Percentiles rank a stretch among this genome's conserved stretches.
Conservation (phyloP, 345 rosid species). For the Brassica cretica region DNA sequence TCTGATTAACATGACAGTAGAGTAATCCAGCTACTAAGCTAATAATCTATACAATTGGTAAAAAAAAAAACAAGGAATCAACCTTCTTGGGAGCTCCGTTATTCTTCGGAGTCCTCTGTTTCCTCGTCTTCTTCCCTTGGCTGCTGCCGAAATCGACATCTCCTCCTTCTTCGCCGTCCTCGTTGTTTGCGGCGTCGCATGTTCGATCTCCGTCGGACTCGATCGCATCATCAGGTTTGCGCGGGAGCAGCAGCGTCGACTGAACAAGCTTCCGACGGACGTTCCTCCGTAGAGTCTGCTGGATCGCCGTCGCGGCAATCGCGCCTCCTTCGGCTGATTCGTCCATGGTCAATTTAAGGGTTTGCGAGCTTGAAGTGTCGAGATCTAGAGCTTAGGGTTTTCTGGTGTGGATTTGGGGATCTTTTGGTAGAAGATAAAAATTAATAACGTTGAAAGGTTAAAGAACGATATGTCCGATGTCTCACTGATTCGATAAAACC, state of each 20-base stretch:
- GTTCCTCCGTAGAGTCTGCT: constrained; percentile 39
- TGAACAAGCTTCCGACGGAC: constrained; percentile 71
- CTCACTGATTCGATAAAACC: too few relatives aligned
- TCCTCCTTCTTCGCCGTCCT: constrained; percentile 38
- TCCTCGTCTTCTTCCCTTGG: constrained; percentile 61
- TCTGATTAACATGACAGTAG: too few relatives aligned
- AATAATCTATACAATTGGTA: background rate
- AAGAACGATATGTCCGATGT: background rate
- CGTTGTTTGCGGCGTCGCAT: constrained; percentile 14
- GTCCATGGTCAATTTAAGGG: constrained; percentile 20
- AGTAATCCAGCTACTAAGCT: background rate
- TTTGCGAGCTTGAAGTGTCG: background rate
- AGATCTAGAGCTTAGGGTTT: constrained; percentile 25
- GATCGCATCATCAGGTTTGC: constrained; percentile 44
- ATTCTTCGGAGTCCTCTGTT: constrained; percentile 48
- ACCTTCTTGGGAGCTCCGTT: constrained; percentile 56
- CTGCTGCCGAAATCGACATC: constrained; percentile 52
- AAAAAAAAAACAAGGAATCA: background rate
- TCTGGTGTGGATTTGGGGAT: constrained; percentile 31
- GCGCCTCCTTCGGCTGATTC: constrained; percentile 30
- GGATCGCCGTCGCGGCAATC: constrained; percentile 16
- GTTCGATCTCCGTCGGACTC: constrained; percentile 39
- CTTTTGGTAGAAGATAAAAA: background rate
- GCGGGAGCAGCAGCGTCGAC: constrained; percentile 69
- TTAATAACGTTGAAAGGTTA: constrained; percentile 5